Percentiles rank a stretch among this genome's conserved stretches.
Evolutionary conservation across 2,329 filamentous ascomycete species (phyloP).

Genomic region (Talaromyces sp.): DNA sequence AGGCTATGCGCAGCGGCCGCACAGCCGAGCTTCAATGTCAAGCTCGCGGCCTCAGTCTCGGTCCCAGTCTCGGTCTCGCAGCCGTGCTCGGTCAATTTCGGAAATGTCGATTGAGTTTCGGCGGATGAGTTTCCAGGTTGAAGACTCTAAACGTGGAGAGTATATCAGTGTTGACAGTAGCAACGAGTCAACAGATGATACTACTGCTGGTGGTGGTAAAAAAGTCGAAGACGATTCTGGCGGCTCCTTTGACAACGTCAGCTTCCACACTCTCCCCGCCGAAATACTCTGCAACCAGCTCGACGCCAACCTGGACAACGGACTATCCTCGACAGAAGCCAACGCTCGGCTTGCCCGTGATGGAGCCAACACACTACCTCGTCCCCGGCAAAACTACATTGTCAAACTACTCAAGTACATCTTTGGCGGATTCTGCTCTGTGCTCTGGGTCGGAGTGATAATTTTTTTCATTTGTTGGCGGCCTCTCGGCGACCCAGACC

Average conservation of each 20-base stretch:
- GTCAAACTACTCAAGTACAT: constrained; percentile 64
- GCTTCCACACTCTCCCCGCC: constrained; percentile 61
- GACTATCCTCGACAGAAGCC: constrained; percentile 58
- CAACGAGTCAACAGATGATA: too few species aligned
- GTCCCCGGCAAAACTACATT: constrained; percentile 59
- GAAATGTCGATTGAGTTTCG: constrained; percentile 34
- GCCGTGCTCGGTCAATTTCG: constrained; percentile 10
- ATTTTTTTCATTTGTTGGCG: constrained; percentile 75
- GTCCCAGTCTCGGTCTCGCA: constrained; percentile 12
- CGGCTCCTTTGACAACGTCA: constrained; percentile 54
- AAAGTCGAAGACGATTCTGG: constrained; percentile 24
- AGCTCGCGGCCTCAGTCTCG: not conserved
- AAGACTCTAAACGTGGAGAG: constrained; percentile 31
- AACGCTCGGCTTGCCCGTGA: constrained; percentile 55
- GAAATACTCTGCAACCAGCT: constrained; percentile 58
- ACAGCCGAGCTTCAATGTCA: not conserved
- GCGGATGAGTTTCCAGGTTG: constrained; percentile 36
- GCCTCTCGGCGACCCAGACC: constrained; percentile 67
- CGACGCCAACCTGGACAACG: constrained; percentile 52
- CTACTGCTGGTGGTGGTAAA: constrained; percentile 14
- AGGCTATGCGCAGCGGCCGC: not conserved
- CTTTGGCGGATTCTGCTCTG: constrained; percentile 73
- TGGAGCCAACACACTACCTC: constrained; percentile 64
- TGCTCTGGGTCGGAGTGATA: constrained; percentile 64
- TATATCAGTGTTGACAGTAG: constrained; percentile 2